These are phyloP conservation scores for Mycena epipterygia DNA, from an alignment of 768 basidiomycete species.

Conservation along the genomic window DNA sequence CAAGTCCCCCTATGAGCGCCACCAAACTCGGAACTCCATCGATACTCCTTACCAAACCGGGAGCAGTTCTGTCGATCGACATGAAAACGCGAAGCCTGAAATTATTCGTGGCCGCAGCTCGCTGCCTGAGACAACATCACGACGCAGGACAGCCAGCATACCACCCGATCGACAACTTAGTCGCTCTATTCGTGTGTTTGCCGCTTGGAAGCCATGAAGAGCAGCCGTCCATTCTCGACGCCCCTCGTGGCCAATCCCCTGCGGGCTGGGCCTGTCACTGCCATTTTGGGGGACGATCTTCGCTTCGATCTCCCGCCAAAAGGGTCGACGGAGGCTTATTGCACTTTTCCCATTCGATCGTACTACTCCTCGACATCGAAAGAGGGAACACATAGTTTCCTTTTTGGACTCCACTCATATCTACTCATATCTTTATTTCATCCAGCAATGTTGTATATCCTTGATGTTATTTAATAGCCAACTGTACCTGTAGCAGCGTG, in stretches of 20 bases:
- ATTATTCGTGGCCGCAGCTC: slow-evolving; percentile 25
- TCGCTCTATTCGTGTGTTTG: slow-evolving; percentile 66
- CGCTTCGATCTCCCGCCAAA: slow-evolving; percentile 20
- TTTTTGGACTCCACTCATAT: slow-evolving; percentile 21
- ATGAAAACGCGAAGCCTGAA: slow-evolving; percentile 4
- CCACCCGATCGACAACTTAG: slow-evolving; percentile 59
- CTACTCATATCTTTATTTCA: slow-evolving; percentile 35
- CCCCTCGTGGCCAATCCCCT: not conserved
- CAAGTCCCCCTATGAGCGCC: slow-evolving; percentile 24
- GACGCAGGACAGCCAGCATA: slow-evolving; percentile 17
- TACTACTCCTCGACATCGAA: slow-evolving; percentile 15
- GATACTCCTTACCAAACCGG: slow-evolving; percentile 10
- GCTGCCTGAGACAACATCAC: slow-evolving; percentile 2
- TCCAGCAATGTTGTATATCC: slow-evolving; percentile 18
- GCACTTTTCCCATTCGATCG: slow-evolving; percentile 24
- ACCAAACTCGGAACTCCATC: slow-evolving; percentile 26
- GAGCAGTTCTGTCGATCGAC: not conserved
- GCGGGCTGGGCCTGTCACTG: too few species aligned
- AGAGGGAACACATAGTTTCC: slow-evolving; percentile 16
- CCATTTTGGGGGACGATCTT: slow-evolving; percentile 25
- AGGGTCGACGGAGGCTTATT: slow-evolving; percentile 31
- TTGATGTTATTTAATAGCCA: slow-evolving; percentile 22
- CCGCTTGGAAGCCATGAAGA: slow-evolving; percentile 66
- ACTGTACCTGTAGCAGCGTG: slow-evolving; percentile 11
- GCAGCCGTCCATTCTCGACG: not conserved